phyloP scores from a whole-genome alignment of 106 monocot genomes.

The Gastrodia elata region DNA sequence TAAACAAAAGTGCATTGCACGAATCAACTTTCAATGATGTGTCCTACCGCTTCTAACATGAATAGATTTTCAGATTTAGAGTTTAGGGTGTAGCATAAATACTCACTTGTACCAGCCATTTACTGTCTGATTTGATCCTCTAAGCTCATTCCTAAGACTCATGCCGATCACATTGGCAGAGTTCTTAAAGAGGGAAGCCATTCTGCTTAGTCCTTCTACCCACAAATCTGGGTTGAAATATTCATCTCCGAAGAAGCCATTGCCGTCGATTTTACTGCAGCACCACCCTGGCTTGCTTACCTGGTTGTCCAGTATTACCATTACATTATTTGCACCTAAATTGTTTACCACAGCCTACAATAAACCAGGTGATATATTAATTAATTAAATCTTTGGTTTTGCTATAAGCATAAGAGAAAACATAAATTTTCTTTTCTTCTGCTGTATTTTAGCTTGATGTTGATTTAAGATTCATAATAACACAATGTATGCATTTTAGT shows the following conservation, averaged over 20 bases:
- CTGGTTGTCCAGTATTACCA: conserved; percentile 84
- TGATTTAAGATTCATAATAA: not conserved
- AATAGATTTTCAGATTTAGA: not conserved
- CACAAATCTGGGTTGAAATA: conserved; percentile 71
- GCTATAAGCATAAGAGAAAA: too few relatives aligned
- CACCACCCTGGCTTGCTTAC: conserved; percentile 72
- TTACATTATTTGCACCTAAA: conserved; percentile 37
- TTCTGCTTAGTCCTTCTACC: conserved; percentile 35
- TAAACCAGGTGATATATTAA: too few relatives aligned
- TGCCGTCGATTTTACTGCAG: conserved; percentile 62
- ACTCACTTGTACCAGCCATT: conserved; percentile 78
- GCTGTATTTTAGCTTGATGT: not conserved
- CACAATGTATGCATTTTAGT: not conserved
- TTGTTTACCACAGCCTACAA: conserved; percentile 46
- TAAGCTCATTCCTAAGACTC: conserved; percentile 80
- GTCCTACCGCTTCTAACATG: too few relatives aligned
- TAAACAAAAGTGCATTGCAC: too few relatives aligned
- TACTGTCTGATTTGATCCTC: conserved; percentile 53
- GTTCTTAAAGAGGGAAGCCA: conserved; percentile 53
- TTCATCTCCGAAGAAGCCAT: conserved; percentile 82
- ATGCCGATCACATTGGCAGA: conserved; percentile 58
- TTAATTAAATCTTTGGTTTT: not conserved
- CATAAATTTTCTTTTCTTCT: not conserved
- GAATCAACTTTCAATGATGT: too few relatives aligned
- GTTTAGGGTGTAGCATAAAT: conserved; percentile 4